These are phyloP conservation scores for Fragilariopsis cylindrus DNA, from an alignment of 108 stramenopile genomes.

Conservation along the genomic window DNA sequence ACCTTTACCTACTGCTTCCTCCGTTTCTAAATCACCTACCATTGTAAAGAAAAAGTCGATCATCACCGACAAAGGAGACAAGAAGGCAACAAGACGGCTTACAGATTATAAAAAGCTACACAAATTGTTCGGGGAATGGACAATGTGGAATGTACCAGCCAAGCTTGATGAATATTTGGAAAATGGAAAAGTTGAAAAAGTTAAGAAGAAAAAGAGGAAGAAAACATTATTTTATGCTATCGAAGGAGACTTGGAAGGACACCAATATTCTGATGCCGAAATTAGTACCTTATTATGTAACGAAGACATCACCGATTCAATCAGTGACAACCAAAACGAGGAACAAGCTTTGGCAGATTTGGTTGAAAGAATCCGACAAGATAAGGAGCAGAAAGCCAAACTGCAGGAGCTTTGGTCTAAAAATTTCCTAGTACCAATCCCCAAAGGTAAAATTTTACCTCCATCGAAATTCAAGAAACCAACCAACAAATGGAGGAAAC, in stretches of 20 bases:
- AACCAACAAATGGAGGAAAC: conserved; percentile 3
- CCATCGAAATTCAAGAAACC: background rate
- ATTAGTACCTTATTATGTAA: background rate
- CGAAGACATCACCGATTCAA: background rate
- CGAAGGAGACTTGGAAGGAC: background rate
- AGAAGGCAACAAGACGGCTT: background rate
- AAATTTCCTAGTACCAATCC: background rate
- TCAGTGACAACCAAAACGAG: background rate
- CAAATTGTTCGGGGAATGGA: background rate
- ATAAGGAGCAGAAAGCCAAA: background rate
- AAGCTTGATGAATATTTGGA: background rate
- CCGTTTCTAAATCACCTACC: background rate
- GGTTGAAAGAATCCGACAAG: background rate
- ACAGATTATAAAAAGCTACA: background rate
- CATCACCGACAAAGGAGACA: background rate
- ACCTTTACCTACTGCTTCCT: background rate
- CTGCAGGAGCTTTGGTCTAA: conserved; percentile 1
- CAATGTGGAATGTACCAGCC: background rate
- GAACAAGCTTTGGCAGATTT: conserved; percentile 1
- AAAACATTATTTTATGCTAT: background rate
- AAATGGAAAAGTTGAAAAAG: background rate
- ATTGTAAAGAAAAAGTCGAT: background rate
- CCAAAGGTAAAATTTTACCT: background rate
- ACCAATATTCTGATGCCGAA: background rate
- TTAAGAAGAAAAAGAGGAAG: background rate